phyloP scores from a whole-genome alignment of 2,329 filamentous ascomycete species.

The Trichophyton mentagrophytes region DNA sequence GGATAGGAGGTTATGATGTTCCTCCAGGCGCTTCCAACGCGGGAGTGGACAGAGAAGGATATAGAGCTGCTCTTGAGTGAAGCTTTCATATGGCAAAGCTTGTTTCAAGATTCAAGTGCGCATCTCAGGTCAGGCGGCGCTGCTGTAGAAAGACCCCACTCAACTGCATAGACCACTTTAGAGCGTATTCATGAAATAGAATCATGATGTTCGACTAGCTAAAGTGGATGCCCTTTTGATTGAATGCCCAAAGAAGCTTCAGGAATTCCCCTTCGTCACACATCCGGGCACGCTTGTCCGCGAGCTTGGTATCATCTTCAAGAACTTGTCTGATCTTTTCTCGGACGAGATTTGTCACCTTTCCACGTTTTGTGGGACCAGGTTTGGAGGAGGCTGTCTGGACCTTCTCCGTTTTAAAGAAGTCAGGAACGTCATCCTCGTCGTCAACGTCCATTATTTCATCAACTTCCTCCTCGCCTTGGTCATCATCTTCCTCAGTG shows the following conservation, averaged over 20 bases:
- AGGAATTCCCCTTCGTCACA: slow-evolving; percentile 91
- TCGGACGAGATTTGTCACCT: slow-evolving; percentile 67
- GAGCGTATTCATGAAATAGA: background rate
- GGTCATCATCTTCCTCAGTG: slow-evolving; percentile 22
- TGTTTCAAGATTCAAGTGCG: slow-evolving; percentile 88
- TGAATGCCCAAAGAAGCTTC: slow-evolving; percentile 68
- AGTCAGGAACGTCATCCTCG: slow-evolving; percentile 61
- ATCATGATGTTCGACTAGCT: slow-evolving; percentile 36
- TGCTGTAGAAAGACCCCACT: background rate
- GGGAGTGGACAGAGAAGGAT: slow-evolving; percentile 93
- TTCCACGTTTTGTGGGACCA: slow-evolving; percentile 59
- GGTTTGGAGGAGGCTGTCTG: slow-evolving; percentile 38
- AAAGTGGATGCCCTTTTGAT: slow-evolving; percentile 88
- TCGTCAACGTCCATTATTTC: slow-evolving; percentile 41
- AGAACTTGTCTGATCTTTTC: slow-evolving; percentile 78
- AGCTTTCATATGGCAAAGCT: slow-evolving; percentile 95
- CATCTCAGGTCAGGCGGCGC: slow-evolving; percentile 48
- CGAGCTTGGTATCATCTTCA: slow-evolving; percentile 64
- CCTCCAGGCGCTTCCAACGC: slow-evolving; percentile 81
- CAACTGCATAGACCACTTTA: background rate
- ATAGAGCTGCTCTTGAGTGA: slow-evolving; percentile 91
- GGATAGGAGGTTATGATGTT: slow-evolving; percentile 98
- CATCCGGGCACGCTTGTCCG: slow-evolving; percentile 68
- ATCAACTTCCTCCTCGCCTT: slow-evolving; percentile 33
- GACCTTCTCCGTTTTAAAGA: slow-evolving; percentile 57